Evolutionary conservation across 495 filamentous ascomycete genomes (phyloP).

Genomic region (Penicillium cinerascens): DNA sequence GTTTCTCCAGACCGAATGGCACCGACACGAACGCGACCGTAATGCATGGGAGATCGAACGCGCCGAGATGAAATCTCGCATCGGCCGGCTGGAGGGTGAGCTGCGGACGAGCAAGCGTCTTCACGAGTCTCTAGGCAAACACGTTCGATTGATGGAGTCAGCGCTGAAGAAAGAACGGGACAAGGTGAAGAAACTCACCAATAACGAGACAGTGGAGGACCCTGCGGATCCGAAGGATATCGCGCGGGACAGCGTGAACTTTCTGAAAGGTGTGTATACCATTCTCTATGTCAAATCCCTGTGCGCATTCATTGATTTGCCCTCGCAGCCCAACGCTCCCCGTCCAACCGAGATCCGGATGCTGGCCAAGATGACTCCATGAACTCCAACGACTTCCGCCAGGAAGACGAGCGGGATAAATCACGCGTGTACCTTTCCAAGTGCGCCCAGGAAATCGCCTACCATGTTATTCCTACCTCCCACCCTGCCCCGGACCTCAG

Average conservation of each 20-base stretch:
- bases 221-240: slow-evolving; percentile 41
- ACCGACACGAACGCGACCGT: slow-evolving; percentile 93
- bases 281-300: neutral
- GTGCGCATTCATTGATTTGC: neutral
- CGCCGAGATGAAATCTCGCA: slow-evolving; percentile 98
- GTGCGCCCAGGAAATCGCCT: slow-evolving; percentile 52
- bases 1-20: slow-evolving; percentile 98
- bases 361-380: slow-evolving; percentile 31
- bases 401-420: slow-evolving; percentile 51
- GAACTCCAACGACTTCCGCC: slow-evolving; percentile 58
- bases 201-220: slow-evolving; percentile 49
- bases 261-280: slow-evolving; percentile 34
- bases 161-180: slow-evolving; percentile 76
- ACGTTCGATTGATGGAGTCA: slow-evolving; percentile 84
- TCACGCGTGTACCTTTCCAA: slow-evolving; percentile 52
- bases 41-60: slow-evolving; percentile 99
- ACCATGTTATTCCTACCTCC: slow-evolving; percentile 51
- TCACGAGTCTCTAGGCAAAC: slow-evolving; percentile 82
- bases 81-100: slow-evolving; percentile 92
- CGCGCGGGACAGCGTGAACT: slow-evolving; percentile 40
- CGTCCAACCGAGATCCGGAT: slow-evolving; percentile 37
- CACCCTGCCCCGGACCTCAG: slow-evolving; percentile 44
- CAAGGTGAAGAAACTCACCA: slow-evolving; percentile 43
- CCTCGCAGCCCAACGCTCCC: slow-evolving; percentile 35
- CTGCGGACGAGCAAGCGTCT: slow-evolving; percentile 77